Evolutionary conservation across 1,139 yeast species (phyloP), one percentile per base, ranked within the genome.

Genomic region (Fermentozyma sake): DNA sequence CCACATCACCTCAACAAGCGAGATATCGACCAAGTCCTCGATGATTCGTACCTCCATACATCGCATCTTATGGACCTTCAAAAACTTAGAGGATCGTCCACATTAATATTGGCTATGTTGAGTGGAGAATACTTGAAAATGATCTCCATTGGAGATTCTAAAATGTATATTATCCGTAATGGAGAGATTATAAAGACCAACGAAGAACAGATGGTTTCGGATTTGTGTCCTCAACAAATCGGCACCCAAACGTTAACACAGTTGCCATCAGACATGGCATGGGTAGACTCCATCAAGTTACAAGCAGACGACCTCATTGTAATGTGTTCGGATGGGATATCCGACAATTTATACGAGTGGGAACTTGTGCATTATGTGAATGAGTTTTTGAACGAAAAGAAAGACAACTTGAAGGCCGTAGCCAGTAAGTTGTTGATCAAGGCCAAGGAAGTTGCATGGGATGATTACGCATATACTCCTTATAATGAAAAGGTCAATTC

Each of bases 101-200:
- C 81, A 2, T 55, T 73, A 21, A 46, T 72, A 2, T 51, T 72
- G 29, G 68, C 70, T 7, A 68, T 72, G 72, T 54, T 74, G 27
- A 61, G 68, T 36, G 77, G 75, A n/a, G 66, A 61, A 23, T 46
- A 49, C 27, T 49, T 68, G 31, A 65, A 69, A 34, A 62, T 72
- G 51, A 57, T 72, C 15, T 70, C 73, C 42, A 72, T 75, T 18
- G 81, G 81, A 1, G 81, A 75, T 42, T 68, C 76, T 5, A 67
- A 67, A 35, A 38, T 75, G 14, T 73, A 60, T 42, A 55, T 75
- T 11, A 56, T 73, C 16, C 49, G 81, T 35, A 62, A 71, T 26
- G 74, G 72, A 2, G 52, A 66, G 29, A 52, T 73, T 11, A 49
- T 71, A 14, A 52, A 53, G 28, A 52, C 70, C 3, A 73, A 71